Evolutionary conservation across 169 alveolate species (phyloP), one percentile per base, ranked within the genome.

Genomic region (Eimeria brunetti): DNA sequence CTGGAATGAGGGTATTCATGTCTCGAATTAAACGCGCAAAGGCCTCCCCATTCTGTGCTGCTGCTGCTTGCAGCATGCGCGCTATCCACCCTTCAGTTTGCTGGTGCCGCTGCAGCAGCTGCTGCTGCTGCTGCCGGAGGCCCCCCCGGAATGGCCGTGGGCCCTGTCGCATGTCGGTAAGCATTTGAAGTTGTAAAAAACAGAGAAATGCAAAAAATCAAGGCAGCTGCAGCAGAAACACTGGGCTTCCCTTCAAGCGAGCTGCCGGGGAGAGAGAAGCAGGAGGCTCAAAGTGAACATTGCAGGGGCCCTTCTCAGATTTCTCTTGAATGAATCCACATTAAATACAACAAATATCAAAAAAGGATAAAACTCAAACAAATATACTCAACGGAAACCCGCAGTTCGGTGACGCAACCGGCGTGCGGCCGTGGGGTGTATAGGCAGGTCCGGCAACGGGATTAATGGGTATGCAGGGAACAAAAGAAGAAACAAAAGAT

Each of bases 61-160:
- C 12, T 6, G 76, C 64, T 7, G 95, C 95, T 16, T 71, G 69
- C 44, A 89, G 46, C 95, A 89, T 75, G 14, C 67, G 60, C 8
- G 18, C 20, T 8, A 75, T 67, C 95, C 95, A 89, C 33, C 64
- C 80, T 11, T 81, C 88, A 5, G 95, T 75, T 20, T 46, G 69
- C 67, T 24, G 88, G 33, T 88, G 69, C 27, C 94, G 75, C 33
- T 7, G 75, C 75, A 24, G n/a, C n/a, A n/a, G n/a, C n/a, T 20
- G 12, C n/a, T 20, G n/a, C 20, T 58, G n/a, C 12, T 27, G 78
- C 41, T n/a, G 78, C 78, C 78, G 14, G 41, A 12, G 78, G 78
- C 44, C 56, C 0, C 12, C 83, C 83, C 46, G 46, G 51, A 73
- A 27, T 24, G 14, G 14, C 56, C 83, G 51, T 24, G 83, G 27